Evolutionary conservation across 805 yeast species (phyloP), one percentile per base, ranked within the genome.

Genomic region (Pichia occidentalis): DNA sequence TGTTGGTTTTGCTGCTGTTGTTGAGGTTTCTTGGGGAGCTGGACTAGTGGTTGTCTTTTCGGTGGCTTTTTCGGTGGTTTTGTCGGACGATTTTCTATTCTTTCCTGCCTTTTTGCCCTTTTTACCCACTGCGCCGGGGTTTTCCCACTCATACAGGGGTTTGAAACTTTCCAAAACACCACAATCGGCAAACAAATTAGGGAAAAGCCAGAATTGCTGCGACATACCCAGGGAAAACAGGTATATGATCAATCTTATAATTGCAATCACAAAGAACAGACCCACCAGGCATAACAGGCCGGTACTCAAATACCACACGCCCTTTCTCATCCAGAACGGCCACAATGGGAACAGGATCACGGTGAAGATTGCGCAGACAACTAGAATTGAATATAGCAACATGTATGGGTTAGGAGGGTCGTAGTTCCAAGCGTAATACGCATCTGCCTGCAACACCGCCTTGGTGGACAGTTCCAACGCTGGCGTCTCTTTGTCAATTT

Each of bases 161-260:
- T 71, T 71, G 67, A 92, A 92, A 67, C 95, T 83, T 42, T 90
- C 97, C 43, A 90, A 55, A 46, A 92, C 82, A 18, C 97, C 95
- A 51, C 94, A 88, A 56, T 92, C 98, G 45, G 80, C 98, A 62
- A 88, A 92, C 55, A 92, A 68, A 57, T 90, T 90, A 40, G 98
- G 98, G 71, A 86, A 90, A 32, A 92, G 58, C 98, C 98, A 92
- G 57, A 92, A 71, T n/a, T 95, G 95, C 29, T 77, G 76, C 7
- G 77, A 73, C 40, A 71, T 63, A 33, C 80, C 63, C 47, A 73
- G 71, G 0, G 87, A 73, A 36, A 82, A 49, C 19, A 71, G 49
- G 51, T 77, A 85, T 19, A 92, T 56, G 28, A 88, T 67, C 56
- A 88, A 65, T 54, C 98, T 73, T 24, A 90, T 63, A 30, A 92